phyloP scores from a whole-genome alignment of 2,329 filamentous ascomycete species.

The Arachnomyces sp. region DNA sequence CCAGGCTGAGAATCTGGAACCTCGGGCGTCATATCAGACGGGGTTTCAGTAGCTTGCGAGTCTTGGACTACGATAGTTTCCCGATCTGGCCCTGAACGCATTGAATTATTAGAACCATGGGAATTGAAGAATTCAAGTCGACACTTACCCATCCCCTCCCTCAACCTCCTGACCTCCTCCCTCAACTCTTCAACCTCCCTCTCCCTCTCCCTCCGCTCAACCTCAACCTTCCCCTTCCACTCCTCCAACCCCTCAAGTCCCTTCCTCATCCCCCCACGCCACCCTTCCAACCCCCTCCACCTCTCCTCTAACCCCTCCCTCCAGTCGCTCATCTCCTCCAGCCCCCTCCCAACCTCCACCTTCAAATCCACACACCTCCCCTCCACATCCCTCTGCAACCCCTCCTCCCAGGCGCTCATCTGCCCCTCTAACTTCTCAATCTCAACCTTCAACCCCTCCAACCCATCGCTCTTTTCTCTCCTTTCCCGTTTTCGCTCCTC shows the following conservation, averaged over 20 bases:
- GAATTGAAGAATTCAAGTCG: too few species aligned
- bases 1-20: too few species aligned
- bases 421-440: background rate
- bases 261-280: constrained; percentile 2
- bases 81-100: background rate
- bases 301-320: constrained; percentile 2
- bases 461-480: background rate
- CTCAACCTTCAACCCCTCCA: background rate
- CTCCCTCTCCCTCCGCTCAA: constrained; percentile 1
- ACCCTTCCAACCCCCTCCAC: constrained; percentile 1
- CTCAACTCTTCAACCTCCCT: constrained; percentile 5
- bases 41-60: too few species aligned
- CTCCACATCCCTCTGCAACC: too few species aligned
- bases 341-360: constrained; percentile 1
- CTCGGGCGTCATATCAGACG: too few species aligned
- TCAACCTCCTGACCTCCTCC: constrained; percentile 1
- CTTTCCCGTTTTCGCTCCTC: constrained; percentile 2
- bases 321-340: constrained; percentile 1
- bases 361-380: constrained; percentile 1
- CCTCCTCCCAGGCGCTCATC: background rate
- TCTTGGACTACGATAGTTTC: constrained; percentile 1
- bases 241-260: background rate
- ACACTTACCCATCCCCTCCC: too few species aligned
- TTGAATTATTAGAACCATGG: background rate
- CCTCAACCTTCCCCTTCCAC: background rate